Conservation (phyloP, 768 basidiomycete genomes). For the Termitomyces eurrhizus region DNA sequence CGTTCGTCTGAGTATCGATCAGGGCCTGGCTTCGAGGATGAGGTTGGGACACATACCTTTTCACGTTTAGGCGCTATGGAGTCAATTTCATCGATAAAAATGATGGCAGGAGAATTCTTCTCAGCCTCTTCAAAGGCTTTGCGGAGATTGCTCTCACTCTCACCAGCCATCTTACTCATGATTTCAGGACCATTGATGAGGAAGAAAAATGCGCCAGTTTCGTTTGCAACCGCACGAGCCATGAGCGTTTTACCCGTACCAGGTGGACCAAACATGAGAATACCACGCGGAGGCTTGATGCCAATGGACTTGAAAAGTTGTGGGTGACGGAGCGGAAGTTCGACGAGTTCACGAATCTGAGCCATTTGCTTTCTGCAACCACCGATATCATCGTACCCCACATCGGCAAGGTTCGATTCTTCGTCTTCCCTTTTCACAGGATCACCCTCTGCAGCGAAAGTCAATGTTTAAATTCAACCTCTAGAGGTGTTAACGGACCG, state of each 20-base stretch:
- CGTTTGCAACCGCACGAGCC: constrained; percentile 99
- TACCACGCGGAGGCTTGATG: constrained; percentile 99
- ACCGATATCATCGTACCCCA: constrained; percentile 99
- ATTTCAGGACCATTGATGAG: constrained; percentile 99
- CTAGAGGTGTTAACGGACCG: constrained; percentile 35
- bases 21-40: background rate
- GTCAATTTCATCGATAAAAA: constrained; percentile 99
- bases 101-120: constrained; percentile 99
- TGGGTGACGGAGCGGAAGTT: constrained; percentile 95
- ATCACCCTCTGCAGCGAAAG: constrained; percentile 72
- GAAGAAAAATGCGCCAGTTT: constrained; percentile 99
- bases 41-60: constrained; percentile 57
- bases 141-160: constrained; percentile 93
- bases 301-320: constrained; percentile 99
- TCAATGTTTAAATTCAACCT: constrained; percentile 14
- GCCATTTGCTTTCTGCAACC: constrained; percentile 99
- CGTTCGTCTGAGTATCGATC: constrained; percentile 73
- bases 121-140: constrained; percentile 99
- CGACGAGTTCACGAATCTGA: constrained; percentile 98
- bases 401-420: constrained; percentile 92
- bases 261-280: constrained; percentile 97
- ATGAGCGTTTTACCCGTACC: constrained; percentile 99
- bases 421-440: constrained; percentile 99
- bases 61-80: constrained; percentile 99
- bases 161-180: constrained; percentile 99